These are phyloP conservation scores for Tympanopsis confertula DNA, from an alignment of 2,329 filamentous ascomycete species.

Conservation along the genomic window DNA sequence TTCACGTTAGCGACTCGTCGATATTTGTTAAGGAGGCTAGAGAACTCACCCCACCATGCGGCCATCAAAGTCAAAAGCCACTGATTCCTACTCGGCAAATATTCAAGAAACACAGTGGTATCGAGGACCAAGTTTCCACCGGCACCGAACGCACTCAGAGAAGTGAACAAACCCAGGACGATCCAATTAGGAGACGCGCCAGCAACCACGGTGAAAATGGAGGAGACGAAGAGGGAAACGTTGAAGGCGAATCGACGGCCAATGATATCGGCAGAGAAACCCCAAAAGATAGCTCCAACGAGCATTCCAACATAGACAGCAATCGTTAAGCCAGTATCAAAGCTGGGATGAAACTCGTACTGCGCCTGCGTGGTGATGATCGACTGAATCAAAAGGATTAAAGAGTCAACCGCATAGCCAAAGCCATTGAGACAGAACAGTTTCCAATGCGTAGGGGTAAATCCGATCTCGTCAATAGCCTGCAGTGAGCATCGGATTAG, in stretches of 20 bases:
- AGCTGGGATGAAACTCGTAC: conserved; percentile 9
- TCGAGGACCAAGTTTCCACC: conserved; percentile 25
- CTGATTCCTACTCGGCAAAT: conserved; percentile 12
- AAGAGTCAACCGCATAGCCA: conserved; percentile 15
- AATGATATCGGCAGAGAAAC: conserved; percentile 43
- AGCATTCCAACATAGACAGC: conserved; percentile 27
- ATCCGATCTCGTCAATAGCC: conserved; percentile 42
- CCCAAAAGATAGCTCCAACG: conserved; percentile 30
- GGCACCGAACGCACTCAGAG: conserved; percentile 38
- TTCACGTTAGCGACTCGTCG: too few relatives aligned
- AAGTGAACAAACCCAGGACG: conserved; percentile 33
- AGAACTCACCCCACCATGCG: conserved; percentile 34
- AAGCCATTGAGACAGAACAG: conserved; percentile 52
- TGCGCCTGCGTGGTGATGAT: not conserved
- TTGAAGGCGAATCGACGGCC: conserved; percentile 44
- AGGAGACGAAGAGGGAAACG: conserved; percentile 38
- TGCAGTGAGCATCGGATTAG: too few relatives aligned
- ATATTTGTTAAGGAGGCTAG: too few relatives aligned
- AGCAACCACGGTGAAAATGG: conserved; percentile 37
- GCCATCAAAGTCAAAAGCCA: conserved; percentile 14
- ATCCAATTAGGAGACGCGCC: conserved; percentile 38
- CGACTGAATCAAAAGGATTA: not conserved
- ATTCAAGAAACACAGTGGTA: conserved; percentile 13
- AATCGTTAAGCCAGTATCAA: conserved; percentile 20
- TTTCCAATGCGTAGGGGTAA: conserved; percentile 46